Base-by-base conservation (phyloP, 805 yeast genomes). In the Blastobotrys parvus region DNA sequence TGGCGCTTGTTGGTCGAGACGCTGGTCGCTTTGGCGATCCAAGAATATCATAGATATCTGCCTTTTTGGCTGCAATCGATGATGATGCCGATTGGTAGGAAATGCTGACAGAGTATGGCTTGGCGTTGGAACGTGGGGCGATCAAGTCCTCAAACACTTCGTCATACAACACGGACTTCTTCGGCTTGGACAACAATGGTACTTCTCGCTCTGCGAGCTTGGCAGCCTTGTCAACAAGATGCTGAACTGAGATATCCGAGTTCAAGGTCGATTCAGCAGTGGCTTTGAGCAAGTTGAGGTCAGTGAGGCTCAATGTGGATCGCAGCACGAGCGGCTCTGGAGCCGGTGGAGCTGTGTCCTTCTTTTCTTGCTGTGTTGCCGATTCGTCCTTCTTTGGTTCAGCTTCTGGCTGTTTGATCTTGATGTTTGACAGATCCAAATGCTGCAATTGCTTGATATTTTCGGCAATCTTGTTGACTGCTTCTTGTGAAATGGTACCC, bases 351-450 rank as follows among this genome's bases (percentile, higher is more conserved):
- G 32, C 25, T 23, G 47, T 39, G 10, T 52, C 42, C 15, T 60
- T 49, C 41, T 51, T 39, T 27, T 25, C 48, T 11, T 39, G 37
- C 3, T 51, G 46, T n/a, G 15, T 22, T n/a, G 17, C 19, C 4
- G 51, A 45, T 20, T 45, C 47, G n/a, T 34, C 45, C 30, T 43
- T 38, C 19, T 19, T 16, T 18, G 25, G 45, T 27, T 19, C 19
- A 4, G 52, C 43, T 21, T 46, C 48, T 13, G 47, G 47, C 29
- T 54, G 45, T 18, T 49, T 45, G 19, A 49, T 38, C 35, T 58
- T 57, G 48, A 89, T 77, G 61, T 82, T 77, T 34, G 87, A 74
- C 45, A 88, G 68, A 58, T 89, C 95, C 49, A 89, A 67, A 53
- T 76, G 80, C 46, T 75, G 72, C 47, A 72, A 70, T 20, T 70